Conservation (phyloP, 2,329 filamentous ascomycete species). For the Botrytis hyacinthi region DNA sequence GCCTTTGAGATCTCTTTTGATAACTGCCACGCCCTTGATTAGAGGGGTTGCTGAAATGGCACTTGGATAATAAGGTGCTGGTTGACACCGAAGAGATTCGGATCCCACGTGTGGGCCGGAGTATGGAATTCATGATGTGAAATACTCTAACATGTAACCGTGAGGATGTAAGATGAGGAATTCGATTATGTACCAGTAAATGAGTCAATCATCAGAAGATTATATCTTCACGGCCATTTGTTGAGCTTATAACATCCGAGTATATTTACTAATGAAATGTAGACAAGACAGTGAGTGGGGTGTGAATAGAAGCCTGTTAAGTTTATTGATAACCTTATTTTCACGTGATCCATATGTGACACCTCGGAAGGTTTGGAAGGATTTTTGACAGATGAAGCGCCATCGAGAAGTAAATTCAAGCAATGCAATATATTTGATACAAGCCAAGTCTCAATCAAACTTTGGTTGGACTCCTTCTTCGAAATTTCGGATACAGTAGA, state of each 20-base stretch:
- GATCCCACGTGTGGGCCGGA: slow-evolving; percentile 10
- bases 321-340: slow-evolving; percentile 3
- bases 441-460: slow-evolving; percentile 20
- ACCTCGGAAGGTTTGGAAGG: background rate
- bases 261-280: background rate
- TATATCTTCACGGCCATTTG: background rate
- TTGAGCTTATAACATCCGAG: background rate
- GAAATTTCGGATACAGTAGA: background rate
- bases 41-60: background rate
- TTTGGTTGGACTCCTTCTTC: background rate
- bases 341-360: background rate
- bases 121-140: slow-evolving; percentile 12
- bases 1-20: background rate
- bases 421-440: slow-evolving; percentile 28
- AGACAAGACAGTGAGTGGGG: background rate
- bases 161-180: background rate
- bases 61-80: background rate
- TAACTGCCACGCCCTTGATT: background rate
- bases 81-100: slow-evolving; percentile 4
- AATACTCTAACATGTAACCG: background rate
- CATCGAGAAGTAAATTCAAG: background rate
- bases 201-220: background rate
- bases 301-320: background rate
- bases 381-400: background rate
- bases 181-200: background rate